Evolutionary conservation across 306 rosid species (phyloP).

Genomic region (Casuarina equisetifolia): DNA sequence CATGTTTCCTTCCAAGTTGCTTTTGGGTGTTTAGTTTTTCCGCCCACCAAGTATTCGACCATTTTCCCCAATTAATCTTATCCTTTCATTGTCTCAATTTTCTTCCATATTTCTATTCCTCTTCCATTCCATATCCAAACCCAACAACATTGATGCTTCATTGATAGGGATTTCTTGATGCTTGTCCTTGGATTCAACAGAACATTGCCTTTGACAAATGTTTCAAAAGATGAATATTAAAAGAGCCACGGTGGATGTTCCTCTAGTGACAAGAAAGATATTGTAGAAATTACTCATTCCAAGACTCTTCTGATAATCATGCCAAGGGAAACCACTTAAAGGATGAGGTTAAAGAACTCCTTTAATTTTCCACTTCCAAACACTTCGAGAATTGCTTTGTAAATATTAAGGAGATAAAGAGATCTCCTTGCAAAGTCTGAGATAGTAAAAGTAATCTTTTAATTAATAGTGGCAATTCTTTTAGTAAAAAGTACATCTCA

Average conservation of each 20-base stretch:
- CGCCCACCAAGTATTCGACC: too few species aligned
- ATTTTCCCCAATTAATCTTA: too few species aligned
- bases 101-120: too few species aligned
- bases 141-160: neutral
- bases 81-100: too few species aligned
- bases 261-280: neutral
- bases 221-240: neutral
- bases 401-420: slow-evolving; percentile 10
- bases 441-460: neutral
- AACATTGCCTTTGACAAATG: neutral
- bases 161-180: neutral
- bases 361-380: neutral
- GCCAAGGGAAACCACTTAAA: neutral
- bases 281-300: neutral
- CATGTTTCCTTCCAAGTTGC: too few species aligned
- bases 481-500: too few species aligned
- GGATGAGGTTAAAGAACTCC: neutral
- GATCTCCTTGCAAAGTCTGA: slow-evolving; percentile 3
- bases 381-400: neutral
- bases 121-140: neutral
- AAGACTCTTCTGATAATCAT: neutral
- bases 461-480: too few species aligned
- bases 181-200: neutral
- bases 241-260: slow-evolving; percentile 6
- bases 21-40: too few species aligned